Percentiles rank a stretch among this genome's conserved stretches.
phyloP scores from a whole-genome alignment of 2,329 filamentous ascomycete genomes.

The Cercospora berteroae region DNA sequence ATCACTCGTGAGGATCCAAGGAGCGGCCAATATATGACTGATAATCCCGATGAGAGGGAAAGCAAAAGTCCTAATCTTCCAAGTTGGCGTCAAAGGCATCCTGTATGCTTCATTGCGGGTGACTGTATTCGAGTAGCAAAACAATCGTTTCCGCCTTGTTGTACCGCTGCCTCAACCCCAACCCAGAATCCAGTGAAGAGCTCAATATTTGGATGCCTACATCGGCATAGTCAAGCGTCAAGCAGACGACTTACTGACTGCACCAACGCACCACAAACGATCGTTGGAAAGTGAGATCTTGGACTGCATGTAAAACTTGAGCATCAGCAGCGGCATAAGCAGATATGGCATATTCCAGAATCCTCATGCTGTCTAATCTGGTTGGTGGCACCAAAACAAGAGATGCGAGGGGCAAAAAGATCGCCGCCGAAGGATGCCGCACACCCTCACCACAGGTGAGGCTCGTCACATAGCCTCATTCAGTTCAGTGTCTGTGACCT shows the following conservation, averaged over 20 bases:
- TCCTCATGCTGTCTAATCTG: not conserved
- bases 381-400: not conserved
- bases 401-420: too few species aligned
- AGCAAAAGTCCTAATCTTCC: not conserved
- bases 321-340: not conserved
- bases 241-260: not conserved
- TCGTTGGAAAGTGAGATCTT: not conserved
- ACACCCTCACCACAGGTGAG: too few species aligned
- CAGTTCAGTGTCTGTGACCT: too few species aligned
- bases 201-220: not conserved
- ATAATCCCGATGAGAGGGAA: too few species aligned
- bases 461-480: too few species aligned
- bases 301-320: not conserved
- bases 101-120: not conserved
- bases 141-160: not conserved
- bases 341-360: not conserved
- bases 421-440: too few species aligned
- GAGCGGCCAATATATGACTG: too few species aligned
- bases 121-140: not conserved
- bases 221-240: not conserved
- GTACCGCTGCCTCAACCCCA: not conserved
- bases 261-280: not conserved
- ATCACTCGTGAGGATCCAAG: not conserved
- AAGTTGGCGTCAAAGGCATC: not conserved
- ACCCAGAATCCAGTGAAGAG: not conserved